Percentiles rank a stretch among this genome's conserved stretches.
phyloP scores from a whole-genome alignment of 1,139 yeast species.

The Kodamaea sp. region DNA sequence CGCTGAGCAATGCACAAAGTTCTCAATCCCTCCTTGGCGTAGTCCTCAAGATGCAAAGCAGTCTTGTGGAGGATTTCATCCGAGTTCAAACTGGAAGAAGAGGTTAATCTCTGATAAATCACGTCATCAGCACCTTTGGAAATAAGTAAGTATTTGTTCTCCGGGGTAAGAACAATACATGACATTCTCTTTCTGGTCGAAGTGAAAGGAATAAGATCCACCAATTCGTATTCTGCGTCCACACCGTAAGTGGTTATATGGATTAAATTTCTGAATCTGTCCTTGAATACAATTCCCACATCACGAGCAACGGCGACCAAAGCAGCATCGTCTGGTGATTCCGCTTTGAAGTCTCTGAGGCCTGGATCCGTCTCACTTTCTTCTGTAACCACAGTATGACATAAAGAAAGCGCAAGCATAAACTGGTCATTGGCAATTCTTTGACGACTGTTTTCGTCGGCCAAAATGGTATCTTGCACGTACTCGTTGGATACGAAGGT shows the following conservation, averaged over 20 bases:
- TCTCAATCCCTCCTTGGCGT: slow-evolving; percentile 95
- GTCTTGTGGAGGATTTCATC: slow-evolving; percentile 50
- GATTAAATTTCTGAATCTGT: slow-evolving; percentile 71
- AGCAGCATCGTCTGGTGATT: slow-evolving; percentile 98
- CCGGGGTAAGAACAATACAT: slow-evolving; percentile 48
- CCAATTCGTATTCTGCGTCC: slow-evolving; percentile 66
- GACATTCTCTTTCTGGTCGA: slow-evolving; percentile 87
- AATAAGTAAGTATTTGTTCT: slow-evolving; percentile 56
- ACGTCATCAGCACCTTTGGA: slow-evolving; percentile 96
- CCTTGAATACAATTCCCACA: slow-evolving; percentile 79
- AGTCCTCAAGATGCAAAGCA: slow-evolving; percentile 85
- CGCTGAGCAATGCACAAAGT: slow-evolving; percentile 90
- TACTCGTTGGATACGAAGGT: slow-evolving; percentile 78
- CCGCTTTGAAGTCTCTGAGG: slow-evolving; percentile 72
- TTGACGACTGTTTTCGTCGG: slow-evolving; percentile 51
- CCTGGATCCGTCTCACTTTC: slow-evolving; percentile 57
- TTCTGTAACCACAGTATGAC: slow-evolving; percentile 91
- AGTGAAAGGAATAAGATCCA: slow-evolving; percentile 81
- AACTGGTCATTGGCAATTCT: slow-evolving; percentile 69
- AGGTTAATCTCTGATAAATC: slow-evolving; percentile 70
- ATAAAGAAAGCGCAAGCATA: slow-evolving; percentile 84
- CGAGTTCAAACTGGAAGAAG: slow-evolving; percentile 25
- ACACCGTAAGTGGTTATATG: slow-evolving; percentile 75
- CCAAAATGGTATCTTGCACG: slow-evolving; percentile 36
- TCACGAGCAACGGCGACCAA: slow-evolving; percentile 92